Evolutionary conservation across 768 basidiomycete species (phyloP).

Genomic region (Suillus subalutaceus): DNA sequence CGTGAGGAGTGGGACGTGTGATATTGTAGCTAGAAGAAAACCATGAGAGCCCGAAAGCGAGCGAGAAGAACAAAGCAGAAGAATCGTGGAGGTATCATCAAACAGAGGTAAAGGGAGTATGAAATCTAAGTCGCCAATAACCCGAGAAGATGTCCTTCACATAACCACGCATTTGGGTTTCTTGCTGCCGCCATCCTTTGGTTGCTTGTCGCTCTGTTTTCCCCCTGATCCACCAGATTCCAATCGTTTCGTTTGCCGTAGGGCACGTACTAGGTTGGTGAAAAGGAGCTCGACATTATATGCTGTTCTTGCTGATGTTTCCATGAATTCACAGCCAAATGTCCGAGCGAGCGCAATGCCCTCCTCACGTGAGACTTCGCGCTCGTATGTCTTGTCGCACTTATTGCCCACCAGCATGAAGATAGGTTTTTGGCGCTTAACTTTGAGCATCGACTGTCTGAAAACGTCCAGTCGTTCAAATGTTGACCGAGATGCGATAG

Average conservation of each 20-base stretch:
- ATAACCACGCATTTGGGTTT: constrained; percentile 75
- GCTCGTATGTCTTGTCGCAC: constrained; percentile 87
- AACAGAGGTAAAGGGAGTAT: constrained; percentile 67
- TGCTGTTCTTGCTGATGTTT: constrained; percentile 96
- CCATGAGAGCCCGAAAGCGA: constrained; percentile 26
- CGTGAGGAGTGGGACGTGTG: constrained; percentile 34
- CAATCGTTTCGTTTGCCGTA: constrained; percentile 66
- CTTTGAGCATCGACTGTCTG: constrained; percentile 86
- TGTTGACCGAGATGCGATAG: constrained; percentile 90
- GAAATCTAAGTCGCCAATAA: constrained; percentile 67
- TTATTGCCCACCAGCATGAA: constrained; percentile 98
- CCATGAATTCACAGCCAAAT: constrained; percentile 92
- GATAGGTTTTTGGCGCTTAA: constrained; percentile 82
- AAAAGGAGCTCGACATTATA: constrained; percentile 92
- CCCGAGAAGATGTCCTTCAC: constrained; percentile 69
- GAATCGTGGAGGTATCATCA: constrained; percentile 74
- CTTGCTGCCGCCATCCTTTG: constrained; percentile 48
- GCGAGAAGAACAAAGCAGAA: constrained; percentile 30
- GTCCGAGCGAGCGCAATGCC: constrained; percentile 78
- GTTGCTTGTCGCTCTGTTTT: constrained; percentile 41
- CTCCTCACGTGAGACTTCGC: constrained; percentile 91
- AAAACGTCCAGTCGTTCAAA: constrained; percentile 91
- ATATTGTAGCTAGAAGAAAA: constrained; percentile 36
- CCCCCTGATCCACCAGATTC: constrained; percentile 51
- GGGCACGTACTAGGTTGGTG: constrained; percentile 79